Conservation (phyloP, 2,329 filamentous ascomycete species). For the Didymella pomorum region DNA sequence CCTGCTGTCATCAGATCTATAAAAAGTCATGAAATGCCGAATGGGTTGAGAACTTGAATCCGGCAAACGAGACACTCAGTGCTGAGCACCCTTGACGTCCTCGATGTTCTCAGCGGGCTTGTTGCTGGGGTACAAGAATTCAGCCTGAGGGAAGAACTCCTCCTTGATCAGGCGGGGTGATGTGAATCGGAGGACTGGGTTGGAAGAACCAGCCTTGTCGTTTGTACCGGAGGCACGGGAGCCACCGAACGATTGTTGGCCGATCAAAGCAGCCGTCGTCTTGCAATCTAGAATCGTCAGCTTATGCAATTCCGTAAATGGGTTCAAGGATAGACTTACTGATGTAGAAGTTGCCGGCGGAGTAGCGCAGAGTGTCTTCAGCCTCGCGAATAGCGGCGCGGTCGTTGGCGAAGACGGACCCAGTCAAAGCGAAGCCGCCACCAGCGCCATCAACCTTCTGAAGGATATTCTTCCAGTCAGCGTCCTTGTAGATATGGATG, state of each 20-base stretch:
- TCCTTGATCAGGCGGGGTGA: conserved; percentile 63
- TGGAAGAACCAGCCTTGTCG: conserved; percentile 63
- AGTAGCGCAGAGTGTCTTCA: conserved; percentile 73
- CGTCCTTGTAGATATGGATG: conserved; percentile 80
- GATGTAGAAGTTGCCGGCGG: conserved; percentile 83
- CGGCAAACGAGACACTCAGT: neutral
- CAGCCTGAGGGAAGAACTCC: conserved; percentile 56
- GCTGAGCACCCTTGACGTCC: conserved; percentile 6
- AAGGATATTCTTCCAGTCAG: conserved; percentile 62
- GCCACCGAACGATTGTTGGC: conserved; percentile 60
- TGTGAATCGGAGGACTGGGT: conserved; percentile 61
- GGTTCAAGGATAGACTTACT: conserved; percentile 52
- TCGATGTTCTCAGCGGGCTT: conserved; percentile 19
- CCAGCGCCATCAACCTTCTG: conserved; percentile 66
- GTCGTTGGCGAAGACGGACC: conserved; percentile 75
- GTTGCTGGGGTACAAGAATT: conserved; percentile 62
- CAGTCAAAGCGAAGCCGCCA: conserved; percentile 77
- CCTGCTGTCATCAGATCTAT: conserved; percentile 1
- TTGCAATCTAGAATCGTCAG: conserved; percentile 31
- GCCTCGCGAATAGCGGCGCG: conserved; percentile 69
- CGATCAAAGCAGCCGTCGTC: conserved; percentile 51
- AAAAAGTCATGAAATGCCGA: conserved; percentile 2
- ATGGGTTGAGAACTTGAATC: neutral
- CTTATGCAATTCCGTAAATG: conserved; percentile 1
- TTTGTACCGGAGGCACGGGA: conserved; percentile 63